Evolutionary conservation across 192 early-diverging fungal genomes (phyloP), one percentile per base, ranked within the genome.

Genomic region (Rhizophagus prolifer): DNA sequence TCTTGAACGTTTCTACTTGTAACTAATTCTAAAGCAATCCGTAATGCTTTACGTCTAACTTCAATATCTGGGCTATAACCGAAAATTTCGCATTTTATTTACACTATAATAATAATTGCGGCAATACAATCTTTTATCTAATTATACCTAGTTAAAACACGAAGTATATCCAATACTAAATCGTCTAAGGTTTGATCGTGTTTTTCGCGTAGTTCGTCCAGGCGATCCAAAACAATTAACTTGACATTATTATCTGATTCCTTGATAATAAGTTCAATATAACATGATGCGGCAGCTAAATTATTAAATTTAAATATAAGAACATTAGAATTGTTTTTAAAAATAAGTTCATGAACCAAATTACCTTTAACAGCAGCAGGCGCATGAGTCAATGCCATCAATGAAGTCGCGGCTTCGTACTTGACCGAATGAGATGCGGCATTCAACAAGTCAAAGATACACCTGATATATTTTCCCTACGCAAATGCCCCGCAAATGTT

Each of bases 171-270:
- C 94, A 98, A 96, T n/a, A 95, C 95, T 60, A 95, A 82, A 72
- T 96, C 95, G 78, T 96, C 95, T 58, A 98, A 81, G 31, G 96
- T 90, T 76, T 91, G 87, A 58, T 94, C 94, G 80, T 98, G 93
- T 80, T 96, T 95, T 72, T 89, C 88, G 65, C 94, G 92, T 78
- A 99, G 82, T 76, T 97, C 96, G 64, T 92, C 90, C 36, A 99
- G 83, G 31, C 94, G 89, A 80, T 96, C 94, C 59, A 99, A 86
- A 10, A 98, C 96, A 83, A 96, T 98, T 72, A 99, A 83, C 83
- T 98, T 98, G 62, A 99, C 91, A 81, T 99, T 99, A 85, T 98
- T 99, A 80, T 99, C 98, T 10, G 96, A 90, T 79, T 95, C 98
- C 82, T 96, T 95, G 23, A 93, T 84, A 70, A 93, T 92, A 50